Evolutionary conservation across 1,284 basidiomycete species (phyloP), one percentile per base, ranked within the genome.

Genomic region (Heliocybe sulcata): DNA sequence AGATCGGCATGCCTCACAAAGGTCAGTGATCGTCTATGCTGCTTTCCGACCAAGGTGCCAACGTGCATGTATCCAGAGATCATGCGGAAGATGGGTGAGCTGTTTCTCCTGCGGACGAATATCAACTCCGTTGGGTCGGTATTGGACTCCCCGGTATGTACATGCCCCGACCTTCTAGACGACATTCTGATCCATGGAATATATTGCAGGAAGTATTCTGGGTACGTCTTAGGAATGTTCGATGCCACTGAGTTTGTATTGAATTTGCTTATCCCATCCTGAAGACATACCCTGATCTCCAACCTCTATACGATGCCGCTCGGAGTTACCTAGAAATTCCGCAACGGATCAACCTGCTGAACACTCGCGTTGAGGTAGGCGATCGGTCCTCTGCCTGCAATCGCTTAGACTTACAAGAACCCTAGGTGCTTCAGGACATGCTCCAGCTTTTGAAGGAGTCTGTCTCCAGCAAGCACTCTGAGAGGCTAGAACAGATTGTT

Each of bases 51-150:
- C 56, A 52, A n/a, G 45, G 49, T 31, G 29, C 12, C 29, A 31
- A 31, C 4, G 12, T 12, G 29, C 29, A 31, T 31, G 72, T 69
- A 38, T 52, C 29, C 60, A 88, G 94, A 97, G 68, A 98, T 98
- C 66, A 97, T 98, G 94, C 91, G 92, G 67, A 92, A 98, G 72
- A 98, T 97, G 62, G 94, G 94, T 29, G 90, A 93, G 64, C 78
- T 98, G 45, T 98, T 98, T 71, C 85, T 98, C 51, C 75, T 98
- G 61, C 79, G 95, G 58, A 94, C 95, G 60, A 96, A 95, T 67
- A 96, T 98, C 65, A 95, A 96, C 65, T 87, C 94, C 38, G 94
- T 98, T 54, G 94, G 95, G 35, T 95, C 93, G 35, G 94, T 98
- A 26, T 77, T 98, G 31, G 94, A 98, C 72, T 94, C 92, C 31